Evolutionary conservation across 371 early-diverging fungal species (phyloP).

Genomic region (Gilbertella persicaria): DNA sequence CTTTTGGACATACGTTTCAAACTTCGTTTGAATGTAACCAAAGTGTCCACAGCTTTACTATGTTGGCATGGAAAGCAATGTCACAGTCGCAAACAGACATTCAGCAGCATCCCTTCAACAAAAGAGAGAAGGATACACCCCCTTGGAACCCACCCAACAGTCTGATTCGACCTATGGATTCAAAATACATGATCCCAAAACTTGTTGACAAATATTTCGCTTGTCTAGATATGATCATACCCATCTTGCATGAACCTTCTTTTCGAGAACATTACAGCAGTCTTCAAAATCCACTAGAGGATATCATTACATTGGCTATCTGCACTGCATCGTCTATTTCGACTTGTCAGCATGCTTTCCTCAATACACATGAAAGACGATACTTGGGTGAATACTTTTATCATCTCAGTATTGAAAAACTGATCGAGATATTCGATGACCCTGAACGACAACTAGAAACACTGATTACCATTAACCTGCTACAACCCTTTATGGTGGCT

Average conservation of each 20-base stretch:
- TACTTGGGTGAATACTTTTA: slow-evolving; percentile 20
- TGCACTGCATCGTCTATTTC: slow-evolving; percentile 3
- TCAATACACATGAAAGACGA: slow-evolving; percentile 15
- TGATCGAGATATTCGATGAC: slow-evolving; percentile 21
- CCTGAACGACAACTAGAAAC: slow-evolving; percentile 15
- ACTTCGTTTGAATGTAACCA: neutral
- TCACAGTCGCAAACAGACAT: neutral
- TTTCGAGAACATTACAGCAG: slow-evolving; percentile 7
- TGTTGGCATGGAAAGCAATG: neutral
- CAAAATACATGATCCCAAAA: neutral
- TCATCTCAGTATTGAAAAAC: neutral
- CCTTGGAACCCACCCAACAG: neutral
- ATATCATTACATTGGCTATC: slow-evolving; percentile 18
- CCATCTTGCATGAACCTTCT: slow-evolving; percentile 18
- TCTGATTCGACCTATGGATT: neutral
- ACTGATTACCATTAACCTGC: slow-evolving; percentile 6
- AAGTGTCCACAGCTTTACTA: neutral
- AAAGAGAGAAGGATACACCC: neutral
- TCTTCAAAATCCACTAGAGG: slow-evolving; percentile 9
- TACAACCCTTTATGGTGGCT: slow-evolving; percentile 5
- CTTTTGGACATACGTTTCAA: slow-evolving; percentile 4
- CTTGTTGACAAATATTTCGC: slow-evolving; percentile 15
- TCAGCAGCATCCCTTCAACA: neutral
- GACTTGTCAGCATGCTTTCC: slow-evolving; percentile 11
- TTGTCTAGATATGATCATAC: slow-evolving; percentile 9